Base-by-base conservation (phyloP, 2,329 filamentous ascomycete genomes). In the Epichloe glyceriae region DNA sequence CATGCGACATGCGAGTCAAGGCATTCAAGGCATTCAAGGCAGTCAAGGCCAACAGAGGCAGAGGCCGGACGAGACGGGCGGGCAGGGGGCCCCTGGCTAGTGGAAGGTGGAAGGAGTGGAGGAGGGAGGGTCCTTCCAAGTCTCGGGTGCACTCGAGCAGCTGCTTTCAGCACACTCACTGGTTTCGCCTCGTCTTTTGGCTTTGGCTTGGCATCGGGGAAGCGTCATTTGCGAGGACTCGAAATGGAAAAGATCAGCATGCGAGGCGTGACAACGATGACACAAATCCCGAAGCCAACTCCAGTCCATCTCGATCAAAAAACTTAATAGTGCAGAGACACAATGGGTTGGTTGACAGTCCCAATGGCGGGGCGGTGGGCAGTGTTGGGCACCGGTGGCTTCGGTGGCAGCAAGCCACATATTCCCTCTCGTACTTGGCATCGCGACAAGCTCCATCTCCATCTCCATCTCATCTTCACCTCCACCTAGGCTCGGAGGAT, bases 11-110 rank as follows among this genome's bases (percentile, higher is more conserved):
- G 55, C 55, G 48, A 56, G 54, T 54, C 54, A 54, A 46, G 7
- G 22, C 22, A 56, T 52, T 54, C 53, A 55, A 46, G 50, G 19
- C 52, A n/a, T n/a, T 54, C 54, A 54, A 46, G 7, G 22, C 22
- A 56, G 54, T 54, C 53, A 55, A 46, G 50, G 19, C 52, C 41
- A 44, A 39, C 34, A 26, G 19, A 20, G 46, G 10, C 46, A 26
- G 19, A 20, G 46, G 10, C 46, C 46, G 34, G 46, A 15, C 30
- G 47, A 50, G 47, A 50, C 20, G 19, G 17, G 19, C 48, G 41
- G 20, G 41, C 48, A 45, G 48, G 48, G 33, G 17, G 19, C 33
- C 40, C 47, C 41, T 49, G 47, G 40, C 40, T 11, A 19, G 47
- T 15, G 47, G 47, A 30, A 11, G 30, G 47, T 15, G 47, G 47